Evolutionary conservation across 495 filamentous ascomycete species (phyloP).

Genomic region (Lasiosphaeris hirsuta): DNA sequence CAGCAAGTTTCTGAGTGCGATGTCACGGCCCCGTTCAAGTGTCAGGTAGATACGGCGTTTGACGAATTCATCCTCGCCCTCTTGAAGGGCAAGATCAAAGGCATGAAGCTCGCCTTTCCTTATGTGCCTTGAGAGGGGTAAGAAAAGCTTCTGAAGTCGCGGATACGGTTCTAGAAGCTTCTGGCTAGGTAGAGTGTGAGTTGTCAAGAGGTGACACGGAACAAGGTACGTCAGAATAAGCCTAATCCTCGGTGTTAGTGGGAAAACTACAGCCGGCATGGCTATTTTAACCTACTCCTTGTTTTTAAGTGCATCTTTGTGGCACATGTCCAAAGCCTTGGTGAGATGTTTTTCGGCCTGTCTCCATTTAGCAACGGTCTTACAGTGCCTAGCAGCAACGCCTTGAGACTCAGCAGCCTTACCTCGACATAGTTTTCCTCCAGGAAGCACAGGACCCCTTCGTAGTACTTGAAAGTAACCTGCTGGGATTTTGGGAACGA

Average conservation of each 20-base stretch:
- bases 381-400: neutral
- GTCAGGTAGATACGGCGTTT: slow-evolving; percentile 94
- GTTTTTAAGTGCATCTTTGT: slow-evolving; percentile 66
- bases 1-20: slow-evolving; percentile 83
- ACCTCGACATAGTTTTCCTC: slow-evolving; percentile 87
- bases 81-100: slow-evolving; percentile 79
- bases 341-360: slow-evolving; percentile 79
- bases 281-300: slow-evolving; percentile 68
- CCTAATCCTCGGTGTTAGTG: slow-evolving; percentile 39
- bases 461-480: slow-evolving; percentile 95
- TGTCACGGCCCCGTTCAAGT: slow-evolving; percentile 85
- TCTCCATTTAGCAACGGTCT: slow-evolving; percentile 22
- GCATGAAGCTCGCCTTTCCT: slow-evolving; percentile 73
- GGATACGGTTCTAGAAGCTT: slow-evolving; percentile 71
- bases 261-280: neutral
- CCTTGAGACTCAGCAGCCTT: slow-evolving; percentile 11
- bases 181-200: slow-evolving; percentile 72
- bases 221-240: slow-evolving; percentile 95
- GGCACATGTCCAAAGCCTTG: slow-evolving; percentile 73
- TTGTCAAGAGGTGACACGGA: slow-evolving; percentile 83
- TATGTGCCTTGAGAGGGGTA: slow-evolving; percentile 72
- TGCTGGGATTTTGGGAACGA: slow-evolving; percentile 82
- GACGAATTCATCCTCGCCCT: slow-evolving; percentile 83
- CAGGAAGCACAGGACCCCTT: slow-evolving; percentile 83
- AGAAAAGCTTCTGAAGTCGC: slow-evolving; percentile 71